Base-by-base conservation (phyloP, 2,329 filamentous ascomycete species). In the Fusarium compactum region DNA sequence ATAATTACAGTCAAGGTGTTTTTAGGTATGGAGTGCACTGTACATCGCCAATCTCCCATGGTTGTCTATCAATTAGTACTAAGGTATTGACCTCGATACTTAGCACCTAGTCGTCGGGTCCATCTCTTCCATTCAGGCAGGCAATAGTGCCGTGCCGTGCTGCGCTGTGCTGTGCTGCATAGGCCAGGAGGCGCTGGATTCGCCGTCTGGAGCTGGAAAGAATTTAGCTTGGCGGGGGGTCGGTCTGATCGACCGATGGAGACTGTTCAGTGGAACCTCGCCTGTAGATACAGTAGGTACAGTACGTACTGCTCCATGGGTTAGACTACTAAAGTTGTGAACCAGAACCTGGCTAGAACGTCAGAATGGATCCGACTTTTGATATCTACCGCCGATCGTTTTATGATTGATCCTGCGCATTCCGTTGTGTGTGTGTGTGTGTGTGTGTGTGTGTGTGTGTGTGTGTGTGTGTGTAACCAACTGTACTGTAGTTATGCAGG, bases 191-290 rank as follows among this genome's bases (percentile, higher is more conserved):
- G 43, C 51, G 48, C 58, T 71, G 67, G 47, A 68, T 58, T 65
- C 44, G 67, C 68, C 48, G 43, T 45, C 48, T 46, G 63, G 58
- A 67, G 67, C 44, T 73, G 59, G 54, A 46, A 48, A 54, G 56
- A 59, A 58, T 59, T 65, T 67, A 62, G 60, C 55, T 66, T 66
- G 38, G 63, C 48, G 63, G 63, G 65, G 69, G 69, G 41, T 50
- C 57, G 59, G 70, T 71, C 74, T 72, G 71, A 75, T 75, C 73
- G 73, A 62, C 70, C 70, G 59, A 74, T 58, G 62, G 63, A 66
- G 52, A 67, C 59, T 48, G 53, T 46, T 50, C 50, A 43, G 41
- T 58, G 52, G 15, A 51, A 59, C 53, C 20, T 38, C 32, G 47
- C 46, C 62, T 47, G 46, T 25, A 64, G 53, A 22, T 38, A 38